Evolutionary conservation across 2,329 filamentous ascomycete genomes (phyloP).

Genomic region (Amesomyces nigricolor): DNA sequence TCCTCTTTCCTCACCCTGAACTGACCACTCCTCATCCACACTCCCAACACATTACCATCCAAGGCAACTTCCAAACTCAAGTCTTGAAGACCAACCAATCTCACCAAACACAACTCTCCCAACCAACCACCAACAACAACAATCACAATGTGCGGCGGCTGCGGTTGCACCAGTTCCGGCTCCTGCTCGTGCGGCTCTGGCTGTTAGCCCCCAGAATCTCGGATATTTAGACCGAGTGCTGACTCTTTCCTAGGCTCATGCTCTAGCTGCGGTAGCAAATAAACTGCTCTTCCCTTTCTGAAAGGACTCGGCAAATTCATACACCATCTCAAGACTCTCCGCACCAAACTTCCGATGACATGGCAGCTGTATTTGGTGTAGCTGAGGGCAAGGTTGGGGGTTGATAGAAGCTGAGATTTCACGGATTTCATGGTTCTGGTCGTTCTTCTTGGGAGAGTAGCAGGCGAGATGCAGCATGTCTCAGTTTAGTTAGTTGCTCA

Average conservation of each 20-base stretch:
- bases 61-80: background rate
- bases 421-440: background rate
- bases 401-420: too few species aligned
- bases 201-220: constrained; percentile 16
- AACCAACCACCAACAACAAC: constrained; percentile 3
- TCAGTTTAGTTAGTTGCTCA: too few species aligned
- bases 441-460: background rate
- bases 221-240: background rate
- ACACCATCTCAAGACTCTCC: too few species aligned
- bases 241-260: constrained; percentile 20
- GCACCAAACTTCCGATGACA: too few species aligned
- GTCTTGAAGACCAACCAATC: constrained; percentile 1
- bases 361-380: too few species aligned
- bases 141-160: constrained; percentile 20
- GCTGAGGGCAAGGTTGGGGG: too few species aligned
- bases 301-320: too few species aligned
- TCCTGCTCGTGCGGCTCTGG: constrained; percentile 23
- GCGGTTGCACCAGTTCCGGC: constrained; percentile 19
- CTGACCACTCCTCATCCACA: background rate
- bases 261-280: constrained; percentile 2
- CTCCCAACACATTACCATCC: background rate
- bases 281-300: background rate
- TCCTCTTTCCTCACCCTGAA: background rate
- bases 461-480: too few species aligned
- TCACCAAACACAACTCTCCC: background rate